Evolutionary conservation across 2,329 filamentous ascomycete species (phyloP).

Genomic region (Fusarium verticillioides): DNA sequence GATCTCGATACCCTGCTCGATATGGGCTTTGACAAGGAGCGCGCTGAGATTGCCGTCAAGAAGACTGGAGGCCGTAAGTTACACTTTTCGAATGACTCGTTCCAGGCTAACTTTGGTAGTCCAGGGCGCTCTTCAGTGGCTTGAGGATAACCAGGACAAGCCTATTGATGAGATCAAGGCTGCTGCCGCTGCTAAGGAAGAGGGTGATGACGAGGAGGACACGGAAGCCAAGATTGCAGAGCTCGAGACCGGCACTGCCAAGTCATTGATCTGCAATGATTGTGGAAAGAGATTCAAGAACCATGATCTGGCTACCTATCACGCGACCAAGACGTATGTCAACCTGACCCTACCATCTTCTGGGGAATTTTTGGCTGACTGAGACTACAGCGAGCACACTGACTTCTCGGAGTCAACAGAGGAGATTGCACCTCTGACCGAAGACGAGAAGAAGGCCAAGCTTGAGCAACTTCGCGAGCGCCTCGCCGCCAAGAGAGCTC

Average conservation of each 20-base stretch:
- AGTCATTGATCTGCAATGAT: conserved; percentile 91
- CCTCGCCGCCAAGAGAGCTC: conserved; percentile 77
- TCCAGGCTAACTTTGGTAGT: conserved; percentile 62
- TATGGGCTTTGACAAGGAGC: conserved; percentile 85
- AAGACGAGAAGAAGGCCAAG: conserved; percentile 87
- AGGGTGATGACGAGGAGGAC: conserved; percentile 59
- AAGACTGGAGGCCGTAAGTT: conserved; percentile 80
- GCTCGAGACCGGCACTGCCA: conserved; percentile 78
- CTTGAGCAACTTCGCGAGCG: conserved; percentile 79
- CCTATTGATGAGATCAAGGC: conserved; percentile 82
- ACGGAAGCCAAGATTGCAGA: conserved; percentile 68
- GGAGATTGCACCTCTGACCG: conserved; percentile 88
- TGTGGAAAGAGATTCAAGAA: conserved; percentile 92
- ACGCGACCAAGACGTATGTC: conserved; percentile 83
- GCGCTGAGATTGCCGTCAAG: conserved; percentile 85
- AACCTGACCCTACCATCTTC: background rate
- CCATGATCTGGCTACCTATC: conserved; percentile 84
- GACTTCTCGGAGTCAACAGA: conserved; percentile 95
- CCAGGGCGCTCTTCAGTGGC: conserved; percentile 91
- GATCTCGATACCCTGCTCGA: conserved; percentile 72
- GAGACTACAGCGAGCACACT: conserved; percentile 72
- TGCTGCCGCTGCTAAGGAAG: conserved; percentile 54
- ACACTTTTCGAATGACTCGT: background rate
- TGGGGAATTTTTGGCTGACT: background rate
- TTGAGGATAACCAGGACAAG: conserved; percentile 91